Percentiles rank a stretch among this genome's conserved stretches.
Conservation (phyloP, 805 yeast species). For the Zygoascus flipseniorum region DNA sequence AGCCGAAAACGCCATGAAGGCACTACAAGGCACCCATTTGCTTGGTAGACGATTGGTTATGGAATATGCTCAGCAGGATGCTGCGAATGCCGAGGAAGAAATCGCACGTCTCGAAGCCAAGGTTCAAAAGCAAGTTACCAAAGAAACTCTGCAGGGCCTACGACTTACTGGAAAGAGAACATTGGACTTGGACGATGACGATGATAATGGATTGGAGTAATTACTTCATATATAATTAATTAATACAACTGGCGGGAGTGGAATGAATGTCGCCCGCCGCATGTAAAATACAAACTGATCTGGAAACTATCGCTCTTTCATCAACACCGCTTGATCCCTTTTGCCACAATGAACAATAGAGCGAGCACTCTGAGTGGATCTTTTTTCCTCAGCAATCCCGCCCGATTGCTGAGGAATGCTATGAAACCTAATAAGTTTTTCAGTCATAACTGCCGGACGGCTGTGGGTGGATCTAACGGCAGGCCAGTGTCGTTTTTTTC, state of each 20-base stretch:
- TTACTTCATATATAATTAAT: not conserved
- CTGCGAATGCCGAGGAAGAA: constrained; percentile 80
- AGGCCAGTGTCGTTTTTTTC: not conserved
- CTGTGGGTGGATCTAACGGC: not conserved
- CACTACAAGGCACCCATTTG: constrained; percentile 91
- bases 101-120: constrained; percentile 83
- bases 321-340: not conserved
- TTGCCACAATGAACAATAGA: not conserved
- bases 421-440: not conserved
- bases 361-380: not conserved
- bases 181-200: constrained; percentile 48
- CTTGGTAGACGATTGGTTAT: constrained; percentile 89
- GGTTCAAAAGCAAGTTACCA: constrained; percentile 71
- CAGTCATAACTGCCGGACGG: not conserved
- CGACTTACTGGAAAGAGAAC: constrained; percentile 65
- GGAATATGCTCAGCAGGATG: constrained; percentile 82
- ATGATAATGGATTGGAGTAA: not conserved
- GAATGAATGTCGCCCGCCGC: too few relatives aligned
- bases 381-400: not conserved
- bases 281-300: too few relatives aligned
- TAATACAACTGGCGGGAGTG: too few relatives aligned
- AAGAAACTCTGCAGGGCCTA: constrained; percentile 60
- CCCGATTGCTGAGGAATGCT: not conserved
- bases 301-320: too few relatives aligned
- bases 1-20: constrained; percentile 90